Evolutionary conservation across 257 asterid genomes (phyloP).

Genomic region (Nicotiana undulata): DNA sequence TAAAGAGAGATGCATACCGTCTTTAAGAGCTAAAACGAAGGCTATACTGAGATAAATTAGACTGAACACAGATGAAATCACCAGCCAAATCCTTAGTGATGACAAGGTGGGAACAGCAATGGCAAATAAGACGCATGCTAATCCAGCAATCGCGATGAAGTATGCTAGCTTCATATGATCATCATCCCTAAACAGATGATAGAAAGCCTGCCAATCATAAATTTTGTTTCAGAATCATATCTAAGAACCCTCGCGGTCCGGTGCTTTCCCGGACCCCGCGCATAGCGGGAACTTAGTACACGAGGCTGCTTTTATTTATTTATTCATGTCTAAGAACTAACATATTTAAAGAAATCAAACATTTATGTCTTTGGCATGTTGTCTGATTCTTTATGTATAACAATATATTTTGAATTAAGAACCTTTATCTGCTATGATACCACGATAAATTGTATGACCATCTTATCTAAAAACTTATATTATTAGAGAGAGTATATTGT

Average conservation of each 20-base stretch:
- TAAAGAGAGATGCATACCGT: slow-evolving; percentile 41
- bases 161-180: slow-evolving; percentile 61
- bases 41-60: slow-evolving; percentile 55
- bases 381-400: too few relatives aligned
- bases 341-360: background rate
- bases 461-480: too few relatives aligned
- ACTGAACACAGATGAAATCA: slow-evolving; percentile 64
- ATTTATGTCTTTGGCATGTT: too few relatives aligned
- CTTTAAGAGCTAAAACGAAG: slow-evolving; percentile 60
- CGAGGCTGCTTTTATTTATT: too few relatives aligned
- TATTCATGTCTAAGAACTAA: background rate
- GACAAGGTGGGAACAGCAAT: slow-evolving; percentile 78
- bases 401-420: too few relatives aligned
- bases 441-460: too few relatives aligned
- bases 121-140: slow-evolving; percentile 69
- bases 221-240: background rate
- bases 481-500: too few relatives aligned
- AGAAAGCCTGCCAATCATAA: slow-evolving; percentile 50
- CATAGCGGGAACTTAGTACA: too few relatives aligned
- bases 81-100: slow-evolving; percentile 73
- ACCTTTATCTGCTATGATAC: too few relatives aligned
- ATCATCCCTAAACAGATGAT: slow-evolving; percentile 61
- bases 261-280: too few relatives aligned
- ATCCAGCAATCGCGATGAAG: slow-evolving; percentile 64
- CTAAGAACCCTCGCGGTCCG: too few relatives aligned